Conservation (phyloP, 1,284 basidiomycete species). For the Boletellus sp. region DNA sequence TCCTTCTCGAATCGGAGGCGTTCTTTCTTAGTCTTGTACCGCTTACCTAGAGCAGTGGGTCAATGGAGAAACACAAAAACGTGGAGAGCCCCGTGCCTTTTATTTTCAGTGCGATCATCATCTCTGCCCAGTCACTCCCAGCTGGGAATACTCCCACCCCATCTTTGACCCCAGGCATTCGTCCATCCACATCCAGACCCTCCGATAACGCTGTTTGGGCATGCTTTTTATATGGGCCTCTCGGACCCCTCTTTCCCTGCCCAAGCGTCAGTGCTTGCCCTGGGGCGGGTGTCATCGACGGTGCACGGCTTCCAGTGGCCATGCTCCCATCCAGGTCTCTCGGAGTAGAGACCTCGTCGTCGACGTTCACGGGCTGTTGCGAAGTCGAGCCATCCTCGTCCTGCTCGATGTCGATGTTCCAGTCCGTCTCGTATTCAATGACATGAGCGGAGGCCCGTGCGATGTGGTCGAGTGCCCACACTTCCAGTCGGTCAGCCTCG, state of each 20-base stretch:
- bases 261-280: slow-evolving; percentile 35
- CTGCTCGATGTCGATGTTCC: slow-evolving; percentile 76
- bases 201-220: slow-evolving; percentile 43
- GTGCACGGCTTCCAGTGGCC: slow-evolving; percentile 21
- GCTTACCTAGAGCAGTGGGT: slow-evolving; percentile 48
- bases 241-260: slow-evolving; percentile 34
- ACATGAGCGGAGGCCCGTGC: slow-evolving; percentile 63
- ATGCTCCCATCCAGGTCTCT: slow-evolving; percentile 23
- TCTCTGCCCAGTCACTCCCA: slow-evolving; percentile 61
- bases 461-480: slow-evolving; percentile 70
- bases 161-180: slow-evolving; percentile 70
- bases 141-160: slow-evolving; percentile 68
- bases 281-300: slow-evolving; percentile 30
- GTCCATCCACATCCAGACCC: slow-evolving; percentile 60
- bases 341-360: slow-evolving; percentile 26
- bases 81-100: slow-evolving; percentile 45
- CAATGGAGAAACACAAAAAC: not conserved
- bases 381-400: slow-evolving; percentile 51
- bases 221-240: slow-evolving; percentile 49
- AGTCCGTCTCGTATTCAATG: slow-evolving; percentile 76
- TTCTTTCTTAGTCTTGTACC: slow-evolving; percentile 76
- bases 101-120: slow-evolving; percentile 67
- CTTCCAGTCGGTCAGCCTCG: slow-evolving; percentile 68
- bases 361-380: slow-evolving; percentile 33
- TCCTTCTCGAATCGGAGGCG: slow-evolving; percentile 67